Percentiles rank a stretch among this genome's conserved stretches.
Conservation (phyloP, 2,329 filamentous ascomycete genomes). For the Fusarium keratoplasticum region DNA sequence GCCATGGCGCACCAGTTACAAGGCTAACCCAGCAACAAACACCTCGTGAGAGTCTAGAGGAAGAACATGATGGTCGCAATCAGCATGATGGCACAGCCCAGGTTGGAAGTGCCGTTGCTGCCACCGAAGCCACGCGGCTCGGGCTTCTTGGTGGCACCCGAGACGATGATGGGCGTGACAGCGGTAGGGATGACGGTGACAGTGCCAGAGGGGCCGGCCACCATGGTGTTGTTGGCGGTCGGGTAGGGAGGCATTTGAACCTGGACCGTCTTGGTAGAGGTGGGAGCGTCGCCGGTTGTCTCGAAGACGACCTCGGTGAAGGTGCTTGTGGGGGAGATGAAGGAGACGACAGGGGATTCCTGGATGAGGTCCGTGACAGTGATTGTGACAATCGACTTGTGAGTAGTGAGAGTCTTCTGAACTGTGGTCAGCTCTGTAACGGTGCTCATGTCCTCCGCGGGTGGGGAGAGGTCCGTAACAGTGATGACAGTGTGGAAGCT, state of each 20-base stretch:
- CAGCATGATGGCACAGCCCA: slow-evolving; percentile 53
- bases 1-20: not conserved
- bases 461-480: slow-evolving; percentile 47
- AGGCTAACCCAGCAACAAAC: not conserved
- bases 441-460: slow-evolving; percentile 33
- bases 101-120: slow-evolving; percentile 47
- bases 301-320: slow-evolving; percentile 48
- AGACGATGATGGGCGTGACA: slow-evolving; percentile 46
- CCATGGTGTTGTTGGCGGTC: slow-evolving; percentile 46
- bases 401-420: slow-evolving; percentile 42
- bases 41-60: slow-evolving; percentile 43
- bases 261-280: slow-evolving; percentile 50
- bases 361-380: slow-evolving; percentile 36
- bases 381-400: slow-evolving; percentile 37
- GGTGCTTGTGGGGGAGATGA: slow-evolving; percentile 41
- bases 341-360: slow-evolving; percentile 26
- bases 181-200: slow-evolving; percentile 34
- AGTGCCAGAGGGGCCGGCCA: slow-evolving; percentile 41
- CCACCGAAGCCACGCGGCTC: slow-evolving; percentile 46
- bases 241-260: slow-evolving; percentile 44
- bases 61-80: slow-evolving; percentile 49
- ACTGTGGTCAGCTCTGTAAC: slow-evolving; percentile 44
- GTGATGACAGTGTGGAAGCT: slow-evolving; percentile 42
- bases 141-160: slow-evolving; percentile 49
- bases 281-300: slow-evolving; percentile 43